Evolutionary conservation across 2,329 filamentous ascomycete genomes (phyloP).

Genomic region (Stagonosporopsis vannaccii): DNA sequence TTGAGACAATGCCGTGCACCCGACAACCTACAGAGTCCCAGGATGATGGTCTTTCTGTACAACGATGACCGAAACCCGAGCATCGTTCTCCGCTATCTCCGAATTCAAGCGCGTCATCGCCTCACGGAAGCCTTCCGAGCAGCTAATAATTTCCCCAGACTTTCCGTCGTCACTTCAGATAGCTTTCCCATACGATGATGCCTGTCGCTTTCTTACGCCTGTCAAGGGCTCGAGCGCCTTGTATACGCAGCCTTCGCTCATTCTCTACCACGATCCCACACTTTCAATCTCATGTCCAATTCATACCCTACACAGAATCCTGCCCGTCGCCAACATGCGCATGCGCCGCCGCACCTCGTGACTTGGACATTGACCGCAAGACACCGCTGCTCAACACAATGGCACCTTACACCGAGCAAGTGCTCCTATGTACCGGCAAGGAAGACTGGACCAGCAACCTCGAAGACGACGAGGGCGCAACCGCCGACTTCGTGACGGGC

Average conservation of each 20-base stretch:
- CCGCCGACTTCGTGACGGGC: constrained; percentile 67
- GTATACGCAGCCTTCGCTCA: neutral
- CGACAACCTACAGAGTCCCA: neutral
- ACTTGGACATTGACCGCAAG: constrained; percentile 76
- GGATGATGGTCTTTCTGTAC: neutral
- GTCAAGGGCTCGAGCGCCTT: neutral
- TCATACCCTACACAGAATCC: constrained; percentile 35
- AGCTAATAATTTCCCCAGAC: constrained; percentile 13
- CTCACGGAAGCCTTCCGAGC: constrained; percentile 5
- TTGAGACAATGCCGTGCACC: neutral
- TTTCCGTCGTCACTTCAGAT: neutral
- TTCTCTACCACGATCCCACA: constrained; percentile 15
- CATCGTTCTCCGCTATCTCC: constrained; percentile 9
- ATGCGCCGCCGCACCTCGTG: constrained; percentile 71
- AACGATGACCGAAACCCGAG: constrained; percentile 2
- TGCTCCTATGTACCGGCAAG: constrained; percentile 82
- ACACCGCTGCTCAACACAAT: constrained; percentile 78
- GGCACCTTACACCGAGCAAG: constrained; percentile 78
- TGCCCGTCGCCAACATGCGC: constrained; percentile 81
- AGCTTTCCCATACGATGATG: neutral
- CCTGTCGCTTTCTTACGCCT: neutral
- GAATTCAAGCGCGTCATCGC: constrained; percentile 12
- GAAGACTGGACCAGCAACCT: constrained; percentile 84
- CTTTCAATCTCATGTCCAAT: constrained; percentile 10
- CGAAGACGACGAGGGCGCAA: constrained; percentile 73